phyloP scores from a whole-genome alignment of 2,329 filamentous ascomycete genomes.

The Eurotiales sp. region DNA sequence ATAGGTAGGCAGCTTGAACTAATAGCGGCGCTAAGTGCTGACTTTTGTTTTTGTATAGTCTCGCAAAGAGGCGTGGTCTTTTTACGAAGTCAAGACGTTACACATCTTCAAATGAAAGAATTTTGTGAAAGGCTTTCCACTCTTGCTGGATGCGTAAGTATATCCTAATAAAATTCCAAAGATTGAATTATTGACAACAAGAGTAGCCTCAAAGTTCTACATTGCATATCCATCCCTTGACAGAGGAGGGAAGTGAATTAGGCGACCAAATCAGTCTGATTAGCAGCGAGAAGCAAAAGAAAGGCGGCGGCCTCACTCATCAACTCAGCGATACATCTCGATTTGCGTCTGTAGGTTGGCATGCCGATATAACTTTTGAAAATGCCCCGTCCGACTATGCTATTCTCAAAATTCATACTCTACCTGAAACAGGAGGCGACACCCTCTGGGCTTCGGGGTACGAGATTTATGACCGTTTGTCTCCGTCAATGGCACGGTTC shows the following conservation, averaged over 20 bases:
- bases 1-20: conserved; percentile 45
- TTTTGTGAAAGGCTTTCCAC: conserved; percentile 44
- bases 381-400: conserved; percentile 53
- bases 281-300: conserved; percentile 54
- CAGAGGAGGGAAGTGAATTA: conserved; percentile 50
- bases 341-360: conserved; percentile 8
- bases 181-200: conserved; percentile 6
- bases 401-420: conserved; percentile 48
- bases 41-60: conserved; percentile 23
- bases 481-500: conserved; percentile 45
- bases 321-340: conserved; percentile 11
- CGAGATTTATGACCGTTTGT: conserved; percentile 55
- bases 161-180: neutral
- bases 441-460: conserved; percentile 51
- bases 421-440: conserved; percentile 43
- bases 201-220: conserved; percentile 45
- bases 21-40: neutral
- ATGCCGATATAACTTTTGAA: conserved; percentile 53
- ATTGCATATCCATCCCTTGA: conserved; percentile 55
- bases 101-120: conserved; percentile 43
- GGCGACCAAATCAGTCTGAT: conserved; percentile 57
- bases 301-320: conserved; percentile 40
- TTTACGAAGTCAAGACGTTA: conserved; percentile 48
- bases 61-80: conserved; percentile 51
- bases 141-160: conserved; percentile 40